Conservation (phyloP, 2,329 filamentous ascomycete species). For the Ceratocystis diversiconidia region DNA sequence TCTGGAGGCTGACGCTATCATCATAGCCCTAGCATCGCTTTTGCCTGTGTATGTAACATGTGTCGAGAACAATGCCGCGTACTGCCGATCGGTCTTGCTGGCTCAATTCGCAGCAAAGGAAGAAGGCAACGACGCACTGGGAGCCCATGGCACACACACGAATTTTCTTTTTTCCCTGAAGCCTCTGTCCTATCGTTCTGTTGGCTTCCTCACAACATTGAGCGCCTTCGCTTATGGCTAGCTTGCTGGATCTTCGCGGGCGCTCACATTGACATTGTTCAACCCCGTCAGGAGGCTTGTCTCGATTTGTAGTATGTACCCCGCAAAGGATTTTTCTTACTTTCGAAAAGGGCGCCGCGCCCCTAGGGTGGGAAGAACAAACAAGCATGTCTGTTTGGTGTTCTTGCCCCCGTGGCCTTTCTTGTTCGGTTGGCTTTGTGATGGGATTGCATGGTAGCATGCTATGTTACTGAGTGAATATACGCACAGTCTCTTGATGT, state of each 20-base stretch:
- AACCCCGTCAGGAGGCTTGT: neutral
- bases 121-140: no score
- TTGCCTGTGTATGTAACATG: neutral
- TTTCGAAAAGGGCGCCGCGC: neutral
- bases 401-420: neutral
- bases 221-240: neutral
- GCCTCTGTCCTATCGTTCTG: neutral
- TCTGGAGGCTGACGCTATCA: neutral
- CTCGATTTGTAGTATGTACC: neutral
- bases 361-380: neutral
- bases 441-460: neutral
- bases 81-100: neutral
- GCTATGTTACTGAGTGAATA: constrained; percentile 6
- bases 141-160: no score
- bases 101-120: neutral
- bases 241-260: neutral
- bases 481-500: neutral
- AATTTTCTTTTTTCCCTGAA: neutral
- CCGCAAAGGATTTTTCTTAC: neutral
- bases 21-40: neutral
- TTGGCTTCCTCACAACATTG: neutral
- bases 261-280: constrained; percentile 4
- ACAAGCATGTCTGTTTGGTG: neutral
- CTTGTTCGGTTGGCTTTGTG: neutral
- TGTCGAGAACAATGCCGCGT: neutral